Evolutionary conservation across 176 grass and related monocot species (phyloP), one percentile per base, ranked within the genome.

Genomic region (Bolboschoenus planiculmis): DNA sequence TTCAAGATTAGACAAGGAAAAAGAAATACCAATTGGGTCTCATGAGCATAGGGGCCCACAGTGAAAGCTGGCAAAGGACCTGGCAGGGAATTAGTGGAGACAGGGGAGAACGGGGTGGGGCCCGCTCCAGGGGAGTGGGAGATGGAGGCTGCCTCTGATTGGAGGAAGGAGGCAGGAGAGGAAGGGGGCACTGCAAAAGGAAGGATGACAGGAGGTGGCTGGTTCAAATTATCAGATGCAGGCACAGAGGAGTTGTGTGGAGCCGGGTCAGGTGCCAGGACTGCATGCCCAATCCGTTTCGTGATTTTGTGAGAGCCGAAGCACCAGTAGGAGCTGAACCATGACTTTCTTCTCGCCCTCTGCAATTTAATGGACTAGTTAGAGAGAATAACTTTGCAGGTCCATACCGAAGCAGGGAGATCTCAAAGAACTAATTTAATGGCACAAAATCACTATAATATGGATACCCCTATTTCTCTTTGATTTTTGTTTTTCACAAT

Each of bases 111-210:
- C 16, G 90, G 84, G 31, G 85, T 79, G 79, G 91, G 67, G 10
- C 86, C 89, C 7, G 11, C 56, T 1, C 84, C 63, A 34, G 92
- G 96, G 18, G 96, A 99, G 78, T 95, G 93, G 62, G 83, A 60
- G 43, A 89, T 87, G 64, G 92, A 95, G 56, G 95, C 86, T n/a
- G 87, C 47, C 84, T 87, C 95, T 71, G 95, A 98, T 82, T 78
- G 96, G 39, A 99, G 87, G 84, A 99, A 95, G 71, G 93, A 90
- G 53, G 91, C 91, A 2, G 93, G 96, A 74, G 93, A 99, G 24
- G 96, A 95, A 30, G 96, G 96, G 86, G 96, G 96, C 54, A 91
- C 93, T 8, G 90, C 88, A 77, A 98, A 97, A 58, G 91, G 92
- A 59, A 90, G 87, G 27, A 83, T 78, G 3, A 74, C 60, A 51